phyloP scores from a whole-genome alignment of 805 yeast genomes.

The Wickerhamomyces hampshirensis region DNA sequence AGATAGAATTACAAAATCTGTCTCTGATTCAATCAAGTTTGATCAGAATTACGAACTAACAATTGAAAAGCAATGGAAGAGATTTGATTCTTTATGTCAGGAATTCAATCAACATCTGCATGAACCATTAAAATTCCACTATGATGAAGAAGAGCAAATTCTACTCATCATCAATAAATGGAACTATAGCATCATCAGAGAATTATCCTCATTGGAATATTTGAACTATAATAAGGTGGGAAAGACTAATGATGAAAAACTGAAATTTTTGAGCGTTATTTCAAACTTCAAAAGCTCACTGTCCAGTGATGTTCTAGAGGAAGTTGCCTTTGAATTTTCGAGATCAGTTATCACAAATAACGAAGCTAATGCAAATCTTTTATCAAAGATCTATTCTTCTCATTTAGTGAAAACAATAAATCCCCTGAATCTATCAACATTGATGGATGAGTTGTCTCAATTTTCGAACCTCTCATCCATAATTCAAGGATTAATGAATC shows the following conservation, averaged over 20 bases:
- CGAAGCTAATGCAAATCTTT: slow-evolving; percentile 1
- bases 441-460: slow-evolving; percentile 37
- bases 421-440: slow-evolving; percentile 29
- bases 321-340: neutral
- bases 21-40: slow-evolving; percentile 27
- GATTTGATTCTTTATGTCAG: slow-evolving; percentile 65
- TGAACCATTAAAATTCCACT: slow-evolving; percentile 53
- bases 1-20: slow-evolving; percentile 29
- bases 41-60: slow-evolving; percentile 32
- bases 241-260: slow-evolving; percentile 14
- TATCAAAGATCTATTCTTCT: slow-evolving; percentile 34
- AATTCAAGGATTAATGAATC: slow-evolving; percentile 34
- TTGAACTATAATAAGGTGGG: slow-evolving; percentile 25
- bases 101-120: slow-evolving; percentile 59
- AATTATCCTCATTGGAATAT: slow-evolving; percentile 29
- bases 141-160: slow-evolving; percentile 29
- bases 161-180: slow-evolving; percentile 31
- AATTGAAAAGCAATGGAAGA: slow-evolving; percentile 55
- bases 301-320: slow-evolving; percentile 30
- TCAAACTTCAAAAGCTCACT: slow-evolving; percentile 37
- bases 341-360: neutral
- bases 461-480: slow-evolving; percentile 32
- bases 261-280: slow-evolving; percentile 29
- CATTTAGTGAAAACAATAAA: slow-evolving; percentile 38
- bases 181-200: slow-evolving; percentile 31